Base-by-base conservation (phyloP, 2,329 filamentous ascomycete species). In the Fulvia fulva region DNA sequence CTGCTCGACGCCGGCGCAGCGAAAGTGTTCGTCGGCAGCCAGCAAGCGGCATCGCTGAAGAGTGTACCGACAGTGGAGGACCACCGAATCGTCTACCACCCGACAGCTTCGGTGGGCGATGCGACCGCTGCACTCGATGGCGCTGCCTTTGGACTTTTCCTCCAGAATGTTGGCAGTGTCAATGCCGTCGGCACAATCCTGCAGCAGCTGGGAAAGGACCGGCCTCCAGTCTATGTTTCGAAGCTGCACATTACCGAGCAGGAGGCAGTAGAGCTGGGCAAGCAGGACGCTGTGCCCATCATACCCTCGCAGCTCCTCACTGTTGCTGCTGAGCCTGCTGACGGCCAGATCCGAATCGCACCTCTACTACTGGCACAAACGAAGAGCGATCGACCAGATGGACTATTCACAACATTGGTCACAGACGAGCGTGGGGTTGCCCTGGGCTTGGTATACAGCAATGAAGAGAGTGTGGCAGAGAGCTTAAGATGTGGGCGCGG, bases 401-500 rank as follows among this genome's bases (percentile, higher is more conserved):
- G 89, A 8, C 81, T 99, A 8, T 85, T 96, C 65, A 88, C 94
- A 1, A 99, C 94, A 0, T 83, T 96, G 3, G 94, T 99, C 7
- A 91, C 89, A 1, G 91, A 99, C 71, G 90, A 96, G 78, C 81
- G 88, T 51, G 92, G 91, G 1, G 80, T 89, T 21, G 90, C 91
- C 8, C 79, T 99, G 14, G 94, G 94, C 0, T 77, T 99, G 63
- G 94, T 97, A 19, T 99, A 97, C 80, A 96, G 92, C 75, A 97
- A 90, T 70, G 85, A 89, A 63, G 90, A 95, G 74, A 97, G 93
- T 72, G 86, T 99, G 32, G 81, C 86, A 8, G 93, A 96, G 77
- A 93, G 93, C 37, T 73, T 99, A 60, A 85, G 84, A 68, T 96
- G 91, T 7, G 87, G 87, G 21, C 81, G 83, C 12, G 92, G 94